These are phyloP conservation scores for Fereydounia khargensis DNA, from an alignment of 1,284 basidiomycete species.

Conservation along the genomic window DNA sequence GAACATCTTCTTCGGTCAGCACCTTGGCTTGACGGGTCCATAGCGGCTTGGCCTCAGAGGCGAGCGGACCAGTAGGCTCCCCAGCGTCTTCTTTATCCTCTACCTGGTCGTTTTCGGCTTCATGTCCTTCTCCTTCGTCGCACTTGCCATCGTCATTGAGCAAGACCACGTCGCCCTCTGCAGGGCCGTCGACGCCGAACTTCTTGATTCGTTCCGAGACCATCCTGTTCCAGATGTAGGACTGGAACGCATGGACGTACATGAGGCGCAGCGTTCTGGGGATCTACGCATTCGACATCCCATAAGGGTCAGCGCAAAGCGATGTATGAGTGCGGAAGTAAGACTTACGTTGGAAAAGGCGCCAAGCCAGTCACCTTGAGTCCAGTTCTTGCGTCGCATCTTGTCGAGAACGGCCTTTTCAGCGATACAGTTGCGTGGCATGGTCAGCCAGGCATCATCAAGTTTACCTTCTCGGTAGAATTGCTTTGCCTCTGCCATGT, in stretches of 20 bases:
- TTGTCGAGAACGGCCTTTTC: conserved; percentile 88
- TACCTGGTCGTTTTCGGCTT: not conserved
- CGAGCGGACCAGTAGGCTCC: conserved; percentile 1
- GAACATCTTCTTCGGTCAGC: conserved; percentile 72
- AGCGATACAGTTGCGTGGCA: conserved; percentile 86
- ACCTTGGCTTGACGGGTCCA: conserved; percentile 68
- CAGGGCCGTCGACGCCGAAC: conserved; percentile 72
- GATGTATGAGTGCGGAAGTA: too few species aligned
- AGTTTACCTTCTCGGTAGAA: conserved; percentile 26
- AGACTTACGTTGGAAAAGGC: conserved; percentile 32
- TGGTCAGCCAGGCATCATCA: conserved; percentile 70
- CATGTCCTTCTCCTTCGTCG: conserved; percentile 8
- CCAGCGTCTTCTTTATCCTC: conserved; percentile 11
- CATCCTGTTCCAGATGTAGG: conserved; percentile 95
- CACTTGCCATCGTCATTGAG: conserved; percentile 55
- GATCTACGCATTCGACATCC: too few species aligned
- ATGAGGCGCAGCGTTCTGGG: conserved; percentile 79
- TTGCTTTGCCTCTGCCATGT: conserved; percentile 24
- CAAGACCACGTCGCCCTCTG: conserved; percentile 70
- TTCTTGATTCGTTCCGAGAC: conserved; percentile 83
- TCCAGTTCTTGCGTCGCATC: conserved; percentile 63
- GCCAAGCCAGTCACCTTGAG: conserved; percentile 32
- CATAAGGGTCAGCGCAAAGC: too few species aligned
- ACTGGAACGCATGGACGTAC: conserved; percentile 98
- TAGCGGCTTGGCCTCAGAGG: conserved; percentile 13